Base-by-base conservation (phyloP, 768 basidiomycete species). In the Trametes gibbosa region DNA sequence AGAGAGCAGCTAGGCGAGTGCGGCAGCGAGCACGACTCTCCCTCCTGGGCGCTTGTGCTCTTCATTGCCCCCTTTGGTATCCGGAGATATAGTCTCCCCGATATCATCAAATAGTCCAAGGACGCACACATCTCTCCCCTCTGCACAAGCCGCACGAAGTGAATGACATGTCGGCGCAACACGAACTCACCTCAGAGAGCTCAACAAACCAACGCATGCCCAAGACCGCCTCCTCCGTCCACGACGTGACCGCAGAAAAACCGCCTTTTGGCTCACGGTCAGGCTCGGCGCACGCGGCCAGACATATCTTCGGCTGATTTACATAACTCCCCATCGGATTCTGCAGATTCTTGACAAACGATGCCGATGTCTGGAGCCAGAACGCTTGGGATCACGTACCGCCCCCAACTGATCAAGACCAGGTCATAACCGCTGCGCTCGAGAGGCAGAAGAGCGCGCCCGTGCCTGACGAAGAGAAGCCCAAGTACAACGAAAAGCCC, bases 341-440 rank as follows among this genome's bases (percentile, higher is more conserved):
- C 43, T 34, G 23, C 40, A 90, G 90, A 70, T 90, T 89, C 69
- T 79, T 92, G 39, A 86, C 81, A 45, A 77, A 85, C 24, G 81
- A 86, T 40, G 69, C 76, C n/a, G 83, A 91, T 63, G 87, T 92
- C 3, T 95, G 91, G 89, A 78, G 80, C 24, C 87, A 92, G 61
- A 94, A 94, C 67, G 92, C 92, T 1, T 95, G 92, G 95, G 91
- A 94, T 69, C 92, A 93, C 68, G 92, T 95, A 45, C 85, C 87
- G 32, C 87, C 87, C 5, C 90, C 92, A 17, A 79, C 84, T 12
- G 92, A 93, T 73, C 92, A 96, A 70, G 80, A 76, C 40, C 84
- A 87, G n/a, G 75, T 75, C 13, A 93, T 97, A 50, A 76, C 81
- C 7, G 76, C 82, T 4, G 85, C 93, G 0, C 75, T 96, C 34